These are phyloP conservation scores for Puccinia triticina DNA, from an alignment of 1,284 basidiomycete species.

Conservation along the genomic window DNA sequence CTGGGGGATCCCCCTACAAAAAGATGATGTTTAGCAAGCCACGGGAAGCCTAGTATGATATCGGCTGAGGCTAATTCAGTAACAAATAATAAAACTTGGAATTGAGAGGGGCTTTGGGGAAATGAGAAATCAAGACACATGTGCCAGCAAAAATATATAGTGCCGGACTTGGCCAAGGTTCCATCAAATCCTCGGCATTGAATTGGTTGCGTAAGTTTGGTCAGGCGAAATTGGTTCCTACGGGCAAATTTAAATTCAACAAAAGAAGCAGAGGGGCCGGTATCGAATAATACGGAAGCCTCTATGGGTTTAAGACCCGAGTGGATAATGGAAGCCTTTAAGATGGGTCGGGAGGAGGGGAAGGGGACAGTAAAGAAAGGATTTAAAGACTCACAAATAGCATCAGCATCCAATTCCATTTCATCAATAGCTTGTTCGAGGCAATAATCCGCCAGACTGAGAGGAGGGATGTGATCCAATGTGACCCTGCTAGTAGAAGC, in stretches of 20 bases:
- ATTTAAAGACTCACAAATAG: not conserved
- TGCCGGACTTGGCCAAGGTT: not conserved
- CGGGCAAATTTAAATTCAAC: not conserved
- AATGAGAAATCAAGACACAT: not conserved
- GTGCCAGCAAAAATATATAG: not conserved
- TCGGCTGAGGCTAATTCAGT: not conserved
- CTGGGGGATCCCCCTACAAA: not conserved
- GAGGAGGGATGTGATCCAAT: not conserved
- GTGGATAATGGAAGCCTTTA: not conserved
- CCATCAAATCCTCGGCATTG: not conserved
- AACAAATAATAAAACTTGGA: not conserved
- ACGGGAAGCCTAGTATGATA: not conserved
- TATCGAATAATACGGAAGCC: not conserved
- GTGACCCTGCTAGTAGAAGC: not conserved
- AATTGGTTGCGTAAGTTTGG: not conserved
- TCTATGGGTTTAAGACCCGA: no score
- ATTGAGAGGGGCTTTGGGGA: not conserved
- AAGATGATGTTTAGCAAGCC: not conserved
- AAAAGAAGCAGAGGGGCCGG: not conserved
- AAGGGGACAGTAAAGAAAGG: not conserved
- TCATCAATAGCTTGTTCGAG: not conserved
- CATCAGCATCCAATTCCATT: not conserved
- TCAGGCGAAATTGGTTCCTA: not conserved
- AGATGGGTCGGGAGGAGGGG: not conserved
- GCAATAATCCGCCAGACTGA: not conserved